Evolutionary conservation across 257 asterid genomes (phyloP).

Genomic region (Mitragyna speciosa): DNA sequence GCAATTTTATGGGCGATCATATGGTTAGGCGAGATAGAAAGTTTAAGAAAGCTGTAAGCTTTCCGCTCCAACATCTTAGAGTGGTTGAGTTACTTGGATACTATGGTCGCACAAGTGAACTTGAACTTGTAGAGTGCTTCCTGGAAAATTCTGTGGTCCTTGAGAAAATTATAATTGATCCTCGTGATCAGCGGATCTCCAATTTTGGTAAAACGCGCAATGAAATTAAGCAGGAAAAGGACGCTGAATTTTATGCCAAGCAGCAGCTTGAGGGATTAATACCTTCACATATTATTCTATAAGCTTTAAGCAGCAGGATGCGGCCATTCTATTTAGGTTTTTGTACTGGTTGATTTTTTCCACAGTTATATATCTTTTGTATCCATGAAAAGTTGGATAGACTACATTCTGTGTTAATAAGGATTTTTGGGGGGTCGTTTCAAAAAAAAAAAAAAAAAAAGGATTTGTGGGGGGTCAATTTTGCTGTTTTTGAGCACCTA

Average conservation of each 20-base stretch:
- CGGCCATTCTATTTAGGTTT: too few species aligned
- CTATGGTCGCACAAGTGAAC: slow-evolving; percentile 3
- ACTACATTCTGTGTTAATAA: too few species aligned
- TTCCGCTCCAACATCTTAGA: slow-evolving; percentile 4
- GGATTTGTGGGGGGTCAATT: too few species aligned
- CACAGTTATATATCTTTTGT: too few species aligned
- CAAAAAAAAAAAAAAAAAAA: too few species aligned
- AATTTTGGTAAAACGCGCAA: too few species aligned
- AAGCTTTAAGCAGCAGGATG: neutral
- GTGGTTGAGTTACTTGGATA: slow-evolving; percentile 11
- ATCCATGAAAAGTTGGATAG: too few species aligned
- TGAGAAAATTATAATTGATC: neutral
- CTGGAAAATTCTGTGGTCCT: neutral
- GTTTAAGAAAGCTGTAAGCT: neutral
- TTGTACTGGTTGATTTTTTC: too few species aligned
- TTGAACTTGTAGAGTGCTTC: slow-evolving; percentile 2
- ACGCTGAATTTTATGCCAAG: neutral
- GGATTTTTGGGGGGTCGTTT: too few species aligned
- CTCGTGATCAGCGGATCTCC: neutral
- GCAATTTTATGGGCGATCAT: too few species aligned
- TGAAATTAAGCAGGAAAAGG: neutral
- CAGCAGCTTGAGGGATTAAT: neutral
- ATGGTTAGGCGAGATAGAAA: too few species aligned
- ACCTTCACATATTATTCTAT: neutral
- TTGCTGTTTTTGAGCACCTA: too few species aligned